phyloP scores from a whole-genome alignment of 495 filamentous ascomycete genomes.

The Jackrogersella minutella region DNA sequence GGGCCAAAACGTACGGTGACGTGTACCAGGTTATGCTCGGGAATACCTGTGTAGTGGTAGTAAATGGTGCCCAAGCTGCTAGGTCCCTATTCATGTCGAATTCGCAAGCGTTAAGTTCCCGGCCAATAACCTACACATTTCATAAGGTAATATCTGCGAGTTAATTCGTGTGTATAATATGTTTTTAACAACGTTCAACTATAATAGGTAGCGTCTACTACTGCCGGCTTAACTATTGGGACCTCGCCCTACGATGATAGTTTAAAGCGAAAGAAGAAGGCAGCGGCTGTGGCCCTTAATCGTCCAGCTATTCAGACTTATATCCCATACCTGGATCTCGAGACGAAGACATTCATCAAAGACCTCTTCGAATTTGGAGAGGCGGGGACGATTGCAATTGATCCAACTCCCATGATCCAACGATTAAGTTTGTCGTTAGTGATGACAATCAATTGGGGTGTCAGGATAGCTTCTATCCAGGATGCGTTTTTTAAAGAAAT shows the following conservation, averaged over 20 bases:
- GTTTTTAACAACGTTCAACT: conserved; percentile 3
- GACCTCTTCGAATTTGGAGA: conserved; percentile 66
- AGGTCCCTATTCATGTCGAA: conserved; percentile 66
- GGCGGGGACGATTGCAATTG: conserved; percentile 59
- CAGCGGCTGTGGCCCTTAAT: conserved; percentile 69
- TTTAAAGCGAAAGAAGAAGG: conserved; percentile 69
- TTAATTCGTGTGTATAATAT: not conserved
- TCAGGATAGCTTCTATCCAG: conserved; percentile 64
- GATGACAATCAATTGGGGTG: conserved; percentile 70
- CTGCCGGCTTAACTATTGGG: conserved; percentile 71
- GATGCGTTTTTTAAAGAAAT: conserved; percentile 68
- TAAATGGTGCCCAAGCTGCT: conserved; percentile 65
- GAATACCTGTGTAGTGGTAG: conserved; percentile 67
- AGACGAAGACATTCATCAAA: conserved; percentile 65
- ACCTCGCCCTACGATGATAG: conserved; percentile 70
- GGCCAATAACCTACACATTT: conserved; percentile 71
- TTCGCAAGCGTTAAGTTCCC: conserved; percentile 61
- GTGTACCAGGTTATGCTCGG: conserved; percentile 73
- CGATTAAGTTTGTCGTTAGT: conserved; percentile 64
- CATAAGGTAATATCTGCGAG: conserved; percentile 57
- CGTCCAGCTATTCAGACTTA: conserved; percentile 68
- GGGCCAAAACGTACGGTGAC: conserved; percentile 64
- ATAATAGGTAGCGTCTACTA: conserved; percentile 65
- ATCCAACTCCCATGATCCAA: conserved; percentile 69
- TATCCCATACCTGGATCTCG: conserved; percentile 66